These are phyloP conservation scores for Lipomyces anomalus DNA, from an alignment of 805 yeast genomes.

Conservation along the genomic window DNA sequence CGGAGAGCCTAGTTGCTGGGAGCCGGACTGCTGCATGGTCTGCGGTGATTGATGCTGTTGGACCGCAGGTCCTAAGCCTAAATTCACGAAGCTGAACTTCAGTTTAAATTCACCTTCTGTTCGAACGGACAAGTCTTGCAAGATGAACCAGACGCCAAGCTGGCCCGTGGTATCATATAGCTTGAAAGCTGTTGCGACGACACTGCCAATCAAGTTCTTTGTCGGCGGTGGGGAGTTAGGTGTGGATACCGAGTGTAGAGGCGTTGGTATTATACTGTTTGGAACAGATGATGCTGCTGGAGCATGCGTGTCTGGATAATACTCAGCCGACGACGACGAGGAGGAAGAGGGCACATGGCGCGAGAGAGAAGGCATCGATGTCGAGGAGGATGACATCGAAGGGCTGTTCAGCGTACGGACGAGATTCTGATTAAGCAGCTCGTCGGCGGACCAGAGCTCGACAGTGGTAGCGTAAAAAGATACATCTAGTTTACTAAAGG, in stretches of 20 bases:
- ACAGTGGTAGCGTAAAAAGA: slow-evolving; percentile 36
- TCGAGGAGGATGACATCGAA: slow-evolving; percentile 3
- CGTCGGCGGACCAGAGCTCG: slow-evolving; percentile 40
- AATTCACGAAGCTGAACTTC: slow-evolving; percentile 36
- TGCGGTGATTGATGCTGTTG: background rate
- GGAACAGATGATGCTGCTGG: background rate
- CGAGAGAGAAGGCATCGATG: background rate
- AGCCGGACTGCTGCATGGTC: background rate
- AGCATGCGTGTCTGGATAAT: background rate
- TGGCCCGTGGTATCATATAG: slow-evolving; percentile 35
- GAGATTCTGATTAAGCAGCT: slow-evolving; percentile 25
- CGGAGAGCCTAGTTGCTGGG: background rate
- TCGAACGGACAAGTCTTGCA: slow-evolving; percentile 40
- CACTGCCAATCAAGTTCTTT: slow-evolving; percentile 39
- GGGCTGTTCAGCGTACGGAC: slow-evolving; percentile 15
- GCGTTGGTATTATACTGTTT: background rate
- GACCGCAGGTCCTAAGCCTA: slow-evolving; percentile 18
- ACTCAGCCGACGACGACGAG: background rate
- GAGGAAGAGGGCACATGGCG: too few relatives aligned
- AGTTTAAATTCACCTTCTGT: slow-evolving; percentile 41
- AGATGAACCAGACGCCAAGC: slow-evolving; percentile 41
- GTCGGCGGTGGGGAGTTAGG: slow-evolving; percentile 30
- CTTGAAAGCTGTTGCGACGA: slow-evolving; percentile 38
- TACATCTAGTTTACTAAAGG: slow-evolving; percentile 29
- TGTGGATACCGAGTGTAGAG: slow-evolving; percentile 12